These are phyloP conservation scores for Blastocystis sp. DNA, from an alignment of 352 stramenopile species.

Conservation along the genomic window DNA sequence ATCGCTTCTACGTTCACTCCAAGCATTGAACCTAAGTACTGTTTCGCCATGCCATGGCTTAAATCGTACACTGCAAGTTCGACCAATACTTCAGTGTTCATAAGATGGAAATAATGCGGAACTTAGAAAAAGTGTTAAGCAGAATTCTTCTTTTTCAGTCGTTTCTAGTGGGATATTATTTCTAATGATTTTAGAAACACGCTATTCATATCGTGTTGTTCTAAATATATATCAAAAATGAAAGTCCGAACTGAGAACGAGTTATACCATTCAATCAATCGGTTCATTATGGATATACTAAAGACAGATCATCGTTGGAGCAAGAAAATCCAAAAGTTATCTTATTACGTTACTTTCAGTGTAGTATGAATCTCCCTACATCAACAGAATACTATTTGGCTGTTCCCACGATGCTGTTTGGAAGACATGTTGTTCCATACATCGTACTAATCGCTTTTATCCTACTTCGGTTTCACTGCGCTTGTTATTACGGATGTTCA, in stretches of 20 bases:
- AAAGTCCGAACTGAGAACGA: neutral
- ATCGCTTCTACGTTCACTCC: slow-evolving; percentile 87
- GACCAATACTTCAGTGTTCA: slow-evolving; percentile 65
- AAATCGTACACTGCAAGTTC: slow-evolving; percentile 87
- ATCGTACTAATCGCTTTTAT: neutral
- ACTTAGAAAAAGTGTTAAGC: neutral
- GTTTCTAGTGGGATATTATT: neutral
- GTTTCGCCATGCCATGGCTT: slow-evolving; percentile 79
- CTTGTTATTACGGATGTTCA: slow-evolving; percentile 5
- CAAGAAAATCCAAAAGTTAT: neutral
- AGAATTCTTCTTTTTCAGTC: neutral
- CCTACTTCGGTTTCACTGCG: neutral
- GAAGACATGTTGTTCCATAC: slow-evolving; percentile 17
- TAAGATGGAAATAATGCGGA: neutral
- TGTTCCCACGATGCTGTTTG: slow-evolving; percentile 44
- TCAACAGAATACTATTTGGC: neutral
- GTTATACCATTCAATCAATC: neutral
- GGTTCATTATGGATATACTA: neutral
- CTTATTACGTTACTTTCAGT: neutral
- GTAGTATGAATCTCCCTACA: neutral
- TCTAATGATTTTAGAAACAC: neutral
- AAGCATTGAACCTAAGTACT: slow-evolving; percentile 78
- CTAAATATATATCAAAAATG: neutral
- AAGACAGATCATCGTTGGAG: neutral
- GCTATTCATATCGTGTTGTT: neutral